Evolutionary conservation across 805 yeast genomes (phyloP), one percentile per base, ranked within the genome.

Genomic region (Lipomyces yamadae): DNA sequence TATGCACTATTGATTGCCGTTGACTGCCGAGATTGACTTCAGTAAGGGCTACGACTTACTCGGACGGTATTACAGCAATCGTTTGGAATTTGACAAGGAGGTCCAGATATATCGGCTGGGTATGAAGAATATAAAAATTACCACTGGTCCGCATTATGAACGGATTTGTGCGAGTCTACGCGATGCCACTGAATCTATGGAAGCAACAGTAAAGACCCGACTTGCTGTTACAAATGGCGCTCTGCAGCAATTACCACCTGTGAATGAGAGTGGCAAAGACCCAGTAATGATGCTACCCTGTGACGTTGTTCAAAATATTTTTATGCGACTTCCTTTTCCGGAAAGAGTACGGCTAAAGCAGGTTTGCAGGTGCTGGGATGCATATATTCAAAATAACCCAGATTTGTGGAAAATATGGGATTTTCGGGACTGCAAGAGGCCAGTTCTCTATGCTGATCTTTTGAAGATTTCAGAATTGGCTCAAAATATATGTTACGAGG

Each of bases 401-500:
- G 18, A 42, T 11, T 34, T 63, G 13, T 63, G 65, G 65, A 56
- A 56, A 37, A 24, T n/a, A 13, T 50, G 58, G 39, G 65, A 63
- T 34, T 63, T 53, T 29, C 42, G 59, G 13, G 62, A 52, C 42
- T 58, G 59, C 29, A 37, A 8, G 33, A 58, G 65, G 24, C 65
- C 65, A 15, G 62, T 63, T 8, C 24, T 55, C 6, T 15, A 32
- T 35, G 11, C 18, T 10, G 62, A 63, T 8, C 45, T 58, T 4
- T 13, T n/a, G 24, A 50, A 15, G 18, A 53, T 29, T 30, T 7
- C 45, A 1, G 15, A 32, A 10, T 7, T 57, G 7, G 61, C 62
- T 10, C 35, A 32, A 15, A 42, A 42, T 10, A 33, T 58, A 10
- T 32, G 54, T n/a, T 45, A 58, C 30, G 57, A 52, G 37, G 29